Evolutionary conservation across 2,329 filamentous ascomycete species (phyloP), one percentile per base, ranked within the genome.

Genomic region (Cladosporium phlei): DNA sequence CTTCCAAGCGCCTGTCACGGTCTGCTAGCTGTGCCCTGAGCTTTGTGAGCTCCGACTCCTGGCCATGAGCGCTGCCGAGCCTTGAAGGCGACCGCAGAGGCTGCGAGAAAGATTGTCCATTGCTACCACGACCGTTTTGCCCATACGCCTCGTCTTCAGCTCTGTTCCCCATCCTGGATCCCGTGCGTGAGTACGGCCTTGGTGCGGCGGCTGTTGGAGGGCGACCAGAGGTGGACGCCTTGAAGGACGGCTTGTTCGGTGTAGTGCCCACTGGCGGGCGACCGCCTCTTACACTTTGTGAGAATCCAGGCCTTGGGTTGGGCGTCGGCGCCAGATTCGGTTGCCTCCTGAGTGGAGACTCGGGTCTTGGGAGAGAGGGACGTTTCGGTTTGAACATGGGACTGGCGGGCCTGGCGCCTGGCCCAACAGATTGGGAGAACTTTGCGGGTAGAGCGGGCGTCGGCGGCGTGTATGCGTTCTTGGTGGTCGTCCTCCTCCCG

Each of bases 341-440:
- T 57, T 79, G 84, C 55, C 86, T 82, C 27, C 62, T 54, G 27
- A 86, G 74, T 3, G 91, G 93, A 2, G 91, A 96, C 54, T 95
- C 90, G 4, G 93, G 86, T 22, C 90, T 85, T 43, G 86, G 80
- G n/a, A 95, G 73, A 2, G 90, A 95, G 7, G 83, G 82, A 48
- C 89, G 80, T 56, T 79, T 82, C 4, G 77, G 71, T 64, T 86
- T 90, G 57, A 83, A 79, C 38, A 79, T 72, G 2, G 89, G 87
- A 59, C 85, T 91, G 19, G 82, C 65, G 21, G 83, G 81, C 61
- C 85, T 78, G 20, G 65, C 69, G 30, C 81, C 79, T 5, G 86
- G 86, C 1, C 89, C 89, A 34, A 95, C 74, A 0, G 90, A 94
- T 66, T 94, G 87, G 63, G 88, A 93, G 69, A 96, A 93, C 62